These are phyloP conservation scores for Penicillium taxi DNA, from an alignment of 495 filamentous ascomycete species.

Conservation along the genomic window DNA sequence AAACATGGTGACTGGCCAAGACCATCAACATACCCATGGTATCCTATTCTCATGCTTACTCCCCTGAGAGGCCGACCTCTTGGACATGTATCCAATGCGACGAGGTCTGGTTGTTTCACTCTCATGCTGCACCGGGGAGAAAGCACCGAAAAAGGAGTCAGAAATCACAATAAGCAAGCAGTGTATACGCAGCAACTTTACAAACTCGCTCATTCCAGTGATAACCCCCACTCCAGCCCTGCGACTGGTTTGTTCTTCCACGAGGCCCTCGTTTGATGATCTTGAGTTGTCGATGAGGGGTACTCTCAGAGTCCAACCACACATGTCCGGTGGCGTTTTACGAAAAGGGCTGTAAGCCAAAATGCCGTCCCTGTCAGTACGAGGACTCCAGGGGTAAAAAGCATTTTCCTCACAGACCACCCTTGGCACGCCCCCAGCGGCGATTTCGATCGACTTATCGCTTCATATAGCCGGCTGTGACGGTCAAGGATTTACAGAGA, in stretches of 20 bases:
- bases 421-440: conserved; percentile 16
- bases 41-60: conserved; percentile 3
- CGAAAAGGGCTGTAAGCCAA: conserved; percentile 16
- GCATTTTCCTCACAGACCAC: conserved; percentile 19
- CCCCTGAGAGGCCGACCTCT: conserved; percentile 10
- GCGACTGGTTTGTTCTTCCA: conserved; percentile 11
- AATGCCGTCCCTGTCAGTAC: conserved; percentile 22
- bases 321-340: conserved; percentile 23
- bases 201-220: conserved; percentile 15
- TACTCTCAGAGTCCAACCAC: conserved; percentile 27
- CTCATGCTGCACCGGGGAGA: conserved; percentile 6
- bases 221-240: too few relatives aligned
- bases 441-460: conserved; percentile 25
- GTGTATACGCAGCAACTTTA: conserved; percentile 4
- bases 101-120: conserved; percentile 7
- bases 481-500: conserved; percentile 12
- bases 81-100: conserved; percentile 12
- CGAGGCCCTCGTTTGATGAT: conserved; percentile 18
- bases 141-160: conserved; percentile 5
- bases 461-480: conserved; percentile 22
- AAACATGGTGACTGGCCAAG: conserved; percentile 20
- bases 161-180: conserved; percentile 19
- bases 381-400: conserved; percentile 7
- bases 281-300: conserved; percentile 28
- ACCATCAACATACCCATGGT: conserved; percentile 7